These are phyloP conservation scores for Pachysandra terminalis DNA, from an alignment of 164 flowering plant genomes.

Conservation along the genomic window DNA sequence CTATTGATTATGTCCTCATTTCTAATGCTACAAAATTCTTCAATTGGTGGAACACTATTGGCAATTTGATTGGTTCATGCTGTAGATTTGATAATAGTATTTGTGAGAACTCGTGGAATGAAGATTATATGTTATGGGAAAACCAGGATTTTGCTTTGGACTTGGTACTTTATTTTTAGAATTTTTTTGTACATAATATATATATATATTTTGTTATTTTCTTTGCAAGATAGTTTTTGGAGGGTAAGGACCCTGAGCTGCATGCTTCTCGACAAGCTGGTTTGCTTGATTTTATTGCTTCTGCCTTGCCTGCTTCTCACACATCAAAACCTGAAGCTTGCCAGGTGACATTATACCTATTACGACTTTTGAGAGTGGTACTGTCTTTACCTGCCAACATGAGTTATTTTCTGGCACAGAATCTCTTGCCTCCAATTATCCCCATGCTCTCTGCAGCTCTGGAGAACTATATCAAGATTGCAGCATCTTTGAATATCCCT, in stretches of 20 bases:
- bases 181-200: too few relatives aligned
- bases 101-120: not conserved
- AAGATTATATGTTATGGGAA: not conserved
- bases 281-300: slow-evolving; percentile 86
- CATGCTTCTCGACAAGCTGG: slow-evolving; percentile 94
- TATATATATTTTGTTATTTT: slow-evolving; percentile 6
- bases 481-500: slow-evolving; percentile 59
- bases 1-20: not conserved
- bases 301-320: slow-evolving; percentile 93
- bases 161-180: too few relatives aligned
- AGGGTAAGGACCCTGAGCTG: slow-evolving; percentile 83
- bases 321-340: slow-evolving; percentile 92
- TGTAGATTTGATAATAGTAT: not conserved
- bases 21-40: not conserved
- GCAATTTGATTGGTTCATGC: not conserved
- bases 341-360: slow-evolving; percentile 70
- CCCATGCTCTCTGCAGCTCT: slow-evolving; percentile 92
- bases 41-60: not conserved
- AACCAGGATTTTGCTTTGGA: not conserved
- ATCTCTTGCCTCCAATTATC: slow-evolving; percentile 85
- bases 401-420: slow-evolving; percentile 84
- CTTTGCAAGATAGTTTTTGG: slow-evolving; percentile 57
- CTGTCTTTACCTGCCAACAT: slow-evolving; percentile 63
- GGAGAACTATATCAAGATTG: too few relatives aligned
- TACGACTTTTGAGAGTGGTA: slow-evolving; percentile 69